Conservation (phyloP, 495 filamentous ascomycete species). For the Podospora tetraspora region DNA sequence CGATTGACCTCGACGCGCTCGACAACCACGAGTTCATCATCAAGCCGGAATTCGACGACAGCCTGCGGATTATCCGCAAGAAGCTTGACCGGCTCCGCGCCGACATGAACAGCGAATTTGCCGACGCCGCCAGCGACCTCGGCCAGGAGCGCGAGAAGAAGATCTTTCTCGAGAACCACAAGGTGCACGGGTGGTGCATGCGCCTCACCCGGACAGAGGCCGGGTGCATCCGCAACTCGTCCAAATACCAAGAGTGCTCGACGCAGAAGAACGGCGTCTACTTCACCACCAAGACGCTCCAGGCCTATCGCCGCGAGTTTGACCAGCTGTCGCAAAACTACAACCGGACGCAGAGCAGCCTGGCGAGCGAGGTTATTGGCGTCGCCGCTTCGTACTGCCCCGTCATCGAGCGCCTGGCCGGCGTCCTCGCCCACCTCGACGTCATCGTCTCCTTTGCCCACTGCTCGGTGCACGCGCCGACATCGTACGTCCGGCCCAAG, state of each 20-base stretch:
- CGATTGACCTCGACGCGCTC: constrained; percentile 90
- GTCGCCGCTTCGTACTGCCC: constrained; percentile 95
- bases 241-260: constrained; percentile 86
- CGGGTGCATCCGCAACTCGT: constrained; percentile 85
- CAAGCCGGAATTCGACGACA: constrained; percentile 96
- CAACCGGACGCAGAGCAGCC: constrained; percentile 85
- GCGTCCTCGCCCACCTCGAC: constrained; percentile 87
- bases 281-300: constrained; percentile 87
- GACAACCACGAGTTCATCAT: constrained; percentile 98
- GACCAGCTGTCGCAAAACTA: constrained; percentile 95
- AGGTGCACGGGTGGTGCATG: constrained; percentile 95
- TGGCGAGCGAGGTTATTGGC: constrained; percentile 87
- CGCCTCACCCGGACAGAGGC: constrained; percentile 88
- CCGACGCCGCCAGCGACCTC: constrained; percentile 71
- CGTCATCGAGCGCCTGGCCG: constrained; percentile 84
- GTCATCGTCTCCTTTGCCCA: constrained; percentile 96
- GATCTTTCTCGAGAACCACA: constrained; percentile 94
- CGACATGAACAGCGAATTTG: constrained; percentile 82
- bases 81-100: constrained; percentile 79
- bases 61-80: constrained; percentile 78
- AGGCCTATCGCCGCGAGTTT: constrained; percentile 78
- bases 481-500: constrained; percentile 82
- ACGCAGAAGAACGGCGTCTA: constrained; percentile 99
- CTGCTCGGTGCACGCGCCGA: constrained; percentile 87
- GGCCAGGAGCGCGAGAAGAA: constrained; percentile 95